Evolutionary conservation across 352 stramenopile species (phyloP).

Genomic region (Pythium folliculosum): DNA sequence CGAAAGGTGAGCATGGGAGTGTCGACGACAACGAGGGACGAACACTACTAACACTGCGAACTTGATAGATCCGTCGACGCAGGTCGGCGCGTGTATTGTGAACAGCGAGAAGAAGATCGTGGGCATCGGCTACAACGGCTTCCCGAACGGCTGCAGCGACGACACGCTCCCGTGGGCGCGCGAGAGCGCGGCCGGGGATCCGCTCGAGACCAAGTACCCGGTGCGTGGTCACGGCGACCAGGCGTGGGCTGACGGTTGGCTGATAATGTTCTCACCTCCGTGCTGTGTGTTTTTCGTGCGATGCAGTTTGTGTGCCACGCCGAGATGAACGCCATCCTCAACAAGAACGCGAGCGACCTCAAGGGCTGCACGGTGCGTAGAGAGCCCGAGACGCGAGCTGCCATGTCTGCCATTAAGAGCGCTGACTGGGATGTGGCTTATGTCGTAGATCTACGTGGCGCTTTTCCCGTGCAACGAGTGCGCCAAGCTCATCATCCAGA

Average conservation of each 20-base stretch:
- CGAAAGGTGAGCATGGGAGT: slow-evolving; percentile 84
- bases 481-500: slow-evolving; percentile 98
- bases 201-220: slow-evolving; percentile 95
- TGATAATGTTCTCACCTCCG: not conserved
- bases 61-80: slow-evolving; percentile 93
- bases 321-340: slow-evolving; percentile 99
- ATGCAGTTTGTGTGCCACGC: slow-evolving; percentile 97
- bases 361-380: slow-evolving; percentile 84
- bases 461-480: slow-evolving; percentile 99
- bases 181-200: slow-evolving; percentile 53
- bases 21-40: not conserved
- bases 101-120: slow-evolving; percentile 96
- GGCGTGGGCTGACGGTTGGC: too few species aligned
- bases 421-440: not conserved
- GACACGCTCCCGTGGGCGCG: slow-evolving; percentile 94
- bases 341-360: slow-evolving; percentile 96
- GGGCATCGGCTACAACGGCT: slow-evolving; percentile 99
- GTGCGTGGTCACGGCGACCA: slow-evolving; percentile 31
- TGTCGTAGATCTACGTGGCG: slow-evolving; percentile 94
- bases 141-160: slow-evolving; percentile 95
- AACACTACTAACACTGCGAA: not conserved
- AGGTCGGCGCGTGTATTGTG: slow-evolving; percentile 98
- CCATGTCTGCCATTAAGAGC: too few species aligned
- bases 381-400: not conserved
- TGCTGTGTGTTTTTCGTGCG: not conserved